A percentile compares a stretch with the other conserved stretches of the same genome.
phyloP scores from a whole-genome alignment of 1,284 basidiomycete species.

The Apiotrichum veenhuisii region DNA sequence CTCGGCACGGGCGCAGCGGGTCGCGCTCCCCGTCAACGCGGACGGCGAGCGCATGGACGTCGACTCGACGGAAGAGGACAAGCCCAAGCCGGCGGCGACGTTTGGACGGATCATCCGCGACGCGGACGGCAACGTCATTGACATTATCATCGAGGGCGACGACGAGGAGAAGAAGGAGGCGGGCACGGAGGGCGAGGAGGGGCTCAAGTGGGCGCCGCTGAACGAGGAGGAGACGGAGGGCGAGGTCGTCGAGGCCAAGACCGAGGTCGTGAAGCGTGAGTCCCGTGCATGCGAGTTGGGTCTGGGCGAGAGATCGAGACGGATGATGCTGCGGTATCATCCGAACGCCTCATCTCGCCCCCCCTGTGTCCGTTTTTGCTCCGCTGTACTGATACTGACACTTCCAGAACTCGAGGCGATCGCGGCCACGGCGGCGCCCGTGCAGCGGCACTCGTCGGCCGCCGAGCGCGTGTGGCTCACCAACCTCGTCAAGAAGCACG shows the following conservation, averaged over 20 bases:
- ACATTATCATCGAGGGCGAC: slow-evolving; percentile 67
- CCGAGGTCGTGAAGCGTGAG: slow-evolving; percentile 49
- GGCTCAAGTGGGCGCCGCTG: slow-evolving; percentile 9
- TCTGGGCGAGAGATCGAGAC: no score
- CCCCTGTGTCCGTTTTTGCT: no score
- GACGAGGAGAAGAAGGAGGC: slow-evolving; percentile 47
- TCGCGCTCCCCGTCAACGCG: slow-evolving; percentile 57
- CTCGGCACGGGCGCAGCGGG: slow-evolving; percentile 28
- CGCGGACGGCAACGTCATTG: slow-evolving; percentile 70
- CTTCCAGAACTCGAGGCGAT: slow-evolving; percentile 42
- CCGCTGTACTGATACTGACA: not conserved
- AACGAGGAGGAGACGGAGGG: slow-evolving; percentile 20
- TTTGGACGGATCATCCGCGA: slow-evolving; percentile 84
- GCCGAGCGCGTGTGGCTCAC: slow-evolving; percentile 69
- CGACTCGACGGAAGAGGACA: slow-evolving; percentile 16
- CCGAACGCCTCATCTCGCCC: no score
- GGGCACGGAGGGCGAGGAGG: slow-evolving; percentile 32
- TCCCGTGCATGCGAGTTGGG: no score
- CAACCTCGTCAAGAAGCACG: slow-evolving; percentile 67
- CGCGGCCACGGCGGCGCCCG: slow-evolving; percentile 45
- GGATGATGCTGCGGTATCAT: no score
- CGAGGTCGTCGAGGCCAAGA: slow-evolving; percentile 48
- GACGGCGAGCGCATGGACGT: slow-evolving; percentile 7
- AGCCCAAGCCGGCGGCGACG: slow-evolving; percentile 65
- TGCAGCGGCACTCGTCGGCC: slow-evolving; percentile 61